Evolutionary conservation across 306 rosid genomes (phyloP), one percentile per base, ranked within the genome.

Genomic region (Crataegus laevigata): DNA sequence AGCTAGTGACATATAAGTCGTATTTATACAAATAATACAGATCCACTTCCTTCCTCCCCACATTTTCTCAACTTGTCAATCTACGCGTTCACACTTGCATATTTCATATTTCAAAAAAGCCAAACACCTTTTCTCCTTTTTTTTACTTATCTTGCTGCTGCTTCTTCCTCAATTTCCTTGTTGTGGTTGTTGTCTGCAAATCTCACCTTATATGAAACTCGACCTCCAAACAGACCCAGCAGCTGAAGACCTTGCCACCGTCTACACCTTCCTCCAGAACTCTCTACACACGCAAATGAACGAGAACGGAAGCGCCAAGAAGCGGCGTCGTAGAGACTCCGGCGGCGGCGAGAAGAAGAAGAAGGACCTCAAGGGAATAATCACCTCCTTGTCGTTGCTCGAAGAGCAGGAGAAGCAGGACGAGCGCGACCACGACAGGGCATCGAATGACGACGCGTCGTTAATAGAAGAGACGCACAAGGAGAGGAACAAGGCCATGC

Each of bases 331-430:
- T 15, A 73, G 61, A 62, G 78, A 63, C 68, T 4, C 19, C 19
- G 65, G 45, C 13, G 82, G 66, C 3, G 69, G 40, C 30, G 78
- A 68, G 5, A 30, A 18, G 43, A 82, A 78, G 72, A 88, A 74
- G 55, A 86, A 75, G 34, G 94, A 87, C 45, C 25, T 84, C 4
- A 87, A 88, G 58, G 98, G 94, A 3, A 79, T 85, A 19, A 52
- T 88, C 63, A 73, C 93, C 4, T 88, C 94, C 36, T 57, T 91
- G 18, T 75, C 89, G 0, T 76, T 89, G 18, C 61, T 89, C 0
- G 93, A 90, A 6, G 91, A 94, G 57, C 88, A 87, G 68, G 89
- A 90, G 63, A 90, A 85, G 78, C 75, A 57, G 2, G 91, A 91
- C 7, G 70, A 74, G 11, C 78, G 85, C 18, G 80, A 86, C 19